Evolutionary conservation across 345 rosid species (phyloP), one percentile per base, ranked within the genome.

Genomic region (Gossypium anomalum): DNA sequence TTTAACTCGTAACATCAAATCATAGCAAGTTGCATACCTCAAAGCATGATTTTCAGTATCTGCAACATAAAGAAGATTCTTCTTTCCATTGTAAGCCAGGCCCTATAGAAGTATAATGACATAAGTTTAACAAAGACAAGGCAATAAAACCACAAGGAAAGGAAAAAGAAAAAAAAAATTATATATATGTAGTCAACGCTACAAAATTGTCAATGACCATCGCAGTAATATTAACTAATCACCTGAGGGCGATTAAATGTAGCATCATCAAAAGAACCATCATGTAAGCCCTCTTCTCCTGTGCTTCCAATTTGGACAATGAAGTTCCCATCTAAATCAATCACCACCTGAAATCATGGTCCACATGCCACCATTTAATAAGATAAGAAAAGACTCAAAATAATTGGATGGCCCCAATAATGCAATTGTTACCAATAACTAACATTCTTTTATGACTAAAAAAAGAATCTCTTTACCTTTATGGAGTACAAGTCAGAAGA

Each of bases 21-120:
- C 29, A 58, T 48, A 57, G n/a, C 55, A 75, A 72, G 66, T 60
- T n/a, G 67, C 76, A 22, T 78, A 89, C 97, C 98, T 90, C 84
- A 94, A 80, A 83, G 97, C 97, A 81, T 94, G 98, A 77, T 90
- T 94, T 85, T 94, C 97, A 1, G 98, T 92, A 80, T 94, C 97
- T 45, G 97, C 97, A 67, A 92, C 94, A 83, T 92, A 94, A 49
- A 94, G 91, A 70, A 92, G 45, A 86, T 90, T 90, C 77, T 86
- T 94, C 89, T 90, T 92, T 49, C 91, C 81, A 84, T 92, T 94
- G 81, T 92, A 94, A 78, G 97, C 92, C 56, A 94, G 83, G 66
- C 97, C 98, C 98, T 94, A 83, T 49, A 82, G 67, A 83, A 76
- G 56, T 80, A 82, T 15, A 64, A 49, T 72, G 67, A 19, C 67